phyloP scores from a whole-genome alignment of 1,139 yeast species.

The Nakaseomyces nivariensis region DNA sequence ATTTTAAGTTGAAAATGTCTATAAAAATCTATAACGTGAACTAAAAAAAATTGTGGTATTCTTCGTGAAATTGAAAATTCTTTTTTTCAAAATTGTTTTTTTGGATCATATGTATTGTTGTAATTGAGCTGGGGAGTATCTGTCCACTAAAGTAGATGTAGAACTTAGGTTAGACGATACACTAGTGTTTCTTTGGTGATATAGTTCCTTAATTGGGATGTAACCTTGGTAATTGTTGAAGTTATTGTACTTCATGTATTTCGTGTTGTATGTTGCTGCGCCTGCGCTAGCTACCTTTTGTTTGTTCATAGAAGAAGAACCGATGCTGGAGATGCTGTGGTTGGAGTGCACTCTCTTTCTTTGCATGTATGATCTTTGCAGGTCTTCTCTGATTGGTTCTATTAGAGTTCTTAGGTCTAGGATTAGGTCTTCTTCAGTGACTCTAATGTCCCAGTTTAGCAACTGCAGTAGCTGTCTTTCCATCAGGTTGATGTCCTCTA shows the following conservation, averaged over 20 bases:
- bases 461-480: conserved; percentile 64
- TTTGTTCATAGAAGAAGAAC: neutral
- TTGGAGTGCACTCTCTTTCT: conserved; percentile 12
- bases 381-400: conserved; percentile 53
- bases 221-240: conserved; percentile 5
- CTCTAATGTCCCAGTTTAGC: conserved; percentile 60
- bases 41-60: conserved; percentile 4
- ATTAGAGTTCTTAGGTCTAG: conserved; percentile 42
- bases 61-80: conserved; percentile 19
- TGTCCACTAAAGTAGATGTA: neutral
- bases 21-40: neutral
- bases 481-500: conserved; percentile 67
- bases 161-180: conserved; percentile 18
- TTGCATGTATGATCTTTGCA: conserved; percentile 32
- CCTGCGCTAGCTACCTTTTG: conserved; percentile 4
- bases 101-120: neutral
- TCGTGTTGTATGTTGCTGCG: neutral
- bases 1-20: neutral
- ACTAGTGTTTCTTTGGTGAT: conserved; percentile 13
- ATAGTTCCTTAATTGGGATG: neutral
- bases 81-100: neutral
- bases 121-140: neutral
- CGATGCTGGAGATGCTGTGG: conserved; percentile 3
- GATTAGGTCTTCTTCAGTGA: conserved; percentile 45
- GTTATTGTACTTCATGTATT: neutral